These are phyloP conservation scores for Erythrophleum fordii DNA, from an alignment of 306 rosid species.

Conservation along the genomic window DNA sequence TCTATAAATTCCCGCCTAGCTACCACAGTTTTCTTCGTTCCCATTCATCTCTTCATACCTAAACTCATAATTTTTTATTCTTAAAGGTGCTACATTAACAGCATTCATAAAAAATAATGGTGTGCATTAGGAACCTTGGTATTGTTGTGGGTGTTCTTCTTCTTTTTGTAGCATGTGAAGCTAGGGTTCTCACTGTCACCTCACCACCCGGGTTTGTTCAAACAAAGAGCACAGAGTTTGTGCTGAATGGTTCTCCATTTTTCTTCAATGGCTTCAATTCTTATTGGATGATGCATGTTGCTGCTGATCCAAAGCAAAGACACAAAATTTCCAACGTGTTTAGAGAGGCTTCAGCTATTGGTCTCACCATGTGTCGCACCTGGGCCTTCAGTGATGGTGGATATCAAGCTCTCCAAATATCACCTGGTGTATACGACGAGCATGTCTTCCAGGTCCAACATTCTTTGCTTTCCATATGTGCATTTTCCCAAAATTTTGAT, in stretches of 20 bases:
- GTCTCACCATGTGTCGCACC: conserved; percentile 59
- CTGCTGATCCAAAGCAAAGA: conserved; percentile 50
- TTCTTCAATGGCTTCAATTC: conserved; percentile 65
- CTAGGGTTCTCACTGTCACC: not conserved
- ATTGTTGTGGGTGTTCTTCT: not conserved
- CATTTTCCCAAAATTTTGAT: too few species aligned
- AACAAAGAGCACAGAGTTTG: conserved; percentile 44
- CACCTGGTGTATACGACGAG: conserved; percentile 58
- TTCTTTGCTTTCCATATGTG: not conserved
- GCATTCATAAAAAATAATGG: conserved; percentile 1
- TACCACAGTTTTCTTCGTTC: conserved; percentile 1
- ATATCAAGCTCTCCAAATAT: conserved; percentile 52
- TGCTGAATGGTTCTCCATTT: conserved; percentile 42
- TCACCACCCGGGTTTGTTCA: conserved; percentile 42
- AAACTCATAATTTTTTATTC: too few species aligned
- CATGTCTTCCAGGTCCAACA: conserved; percentile 45
- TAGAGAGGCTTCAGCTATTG: conserved; percentile 50
- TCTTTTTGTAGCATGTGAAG: conserved; percentile 32
- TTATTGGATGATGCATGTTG: conserved; percentile 66
- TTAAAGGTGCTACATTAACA: not conserved
- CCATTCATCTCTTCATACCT: not conserved
- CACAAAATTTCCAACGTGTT: conserved; percentile 50
- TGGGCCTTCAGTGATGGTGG: conserved; percentile 70
- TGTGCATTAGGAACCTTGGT: not conserved
- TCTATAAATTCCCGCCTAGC: conserved; percentile 27